These are phyloP conservation scores for Xylariaceae sp. DNA, from an alignment of 2,329 filamentous ascomycete genomes.

Conservation along the genomic window DNA sequence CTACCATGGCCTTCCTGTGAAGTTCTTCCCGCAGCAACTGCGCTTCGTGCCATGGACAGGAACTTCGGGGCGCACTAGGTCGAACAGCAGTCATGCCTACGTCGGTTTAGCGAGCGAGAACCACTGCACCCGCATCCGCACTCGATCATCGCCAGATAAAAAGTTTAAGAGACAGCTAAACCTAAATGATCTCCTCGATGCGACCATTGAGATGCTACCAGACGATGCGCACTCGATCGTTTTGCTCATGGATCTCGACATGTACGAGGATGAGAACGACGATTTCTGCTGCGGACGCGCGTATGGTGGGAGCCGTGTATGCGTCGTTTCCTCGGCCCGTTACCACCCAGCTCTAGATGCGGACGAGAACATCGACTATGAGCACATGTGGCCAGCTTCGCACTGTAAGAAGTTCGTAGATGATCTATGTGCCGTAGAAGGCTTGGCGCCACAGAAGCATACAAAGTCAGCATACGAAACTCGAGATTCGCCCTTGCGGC, in stretches of 20 bases:
- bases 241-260: conserved; percentile 64
- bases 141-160: conserved; percentile 54
- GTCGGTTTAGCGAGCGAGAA: conserved; percentile 32
- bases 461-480: conserved; percentile 23
- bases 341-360: conserved; percentile 62
- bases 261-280: conserved; percentile 71
- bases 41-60: conserved; percentile 58
- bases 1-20: conserved; percentile 62
- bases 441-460: conserved; percentile 15
- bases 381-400: conserved; percentile 69
- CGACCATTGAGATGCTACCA: conserved; percentile 59
- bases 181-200: conserved; percentile 67
- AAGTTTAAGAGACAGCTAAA: conserved; percentile 61
- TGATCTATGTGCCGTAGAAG: conserved; percentile 40
- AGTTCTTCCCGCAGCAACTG: conserved; percentile 48
- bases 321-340: conserved; percentile 66
- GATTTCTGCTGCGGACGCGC: conserved; percentile 71
- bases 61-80: conserved; percentile 21
- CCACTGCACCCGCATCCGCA: conserved; percentile 57
- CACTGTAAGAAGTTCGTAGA: conserved; percentile 64
- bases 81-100: conserved; percentile 8
- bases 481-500: conserved; percentile 35
- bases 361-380: conserved; percentile 46
- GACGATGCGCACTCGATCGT: conserved; percentile 64
- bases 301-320: conserved; percentile 68